Percentiles rank a stretch among this genome's conserved stretches.
These are phyloP conservation scores for Porogramme epimiltina DNA, from an alignment of 1,284 basidiomycete genomes.

Conservation along the genomic window DNA sequence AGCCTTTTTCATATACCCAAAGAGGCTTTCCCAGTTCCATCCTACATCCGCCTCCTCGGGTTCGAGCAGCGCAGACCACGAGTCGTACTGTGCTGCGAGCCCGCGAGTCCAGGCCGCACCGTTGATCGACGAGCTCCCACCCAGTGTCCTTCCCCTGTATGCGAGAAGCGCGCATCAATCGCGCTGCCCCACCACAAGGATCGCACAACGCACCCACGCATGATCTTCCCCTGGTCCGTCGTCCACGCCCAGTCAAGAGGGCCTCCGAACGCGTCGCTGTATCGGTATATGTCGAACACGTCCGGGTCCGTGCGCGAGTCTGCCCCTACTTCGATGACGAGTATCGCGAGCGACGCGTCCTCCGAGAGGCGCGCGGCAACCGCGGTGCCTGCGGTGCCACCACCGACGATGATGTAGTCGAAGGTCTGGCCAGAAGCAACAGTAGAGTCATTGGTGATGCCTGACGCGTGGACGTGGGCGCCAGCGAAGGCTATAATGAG, in stretches of 20 bases:
- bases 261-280: constrained; percentile 47
- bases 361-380: constrained; percentile 65
- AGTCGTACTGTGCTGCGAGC: constrained; percentile 58
- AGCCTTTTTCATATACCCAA: constrained; percentile 49
- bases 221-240: constrained; percentile 47
- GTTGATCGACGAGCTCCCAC: constrained; percentile 63
- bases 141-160: constrained; percentile 47
- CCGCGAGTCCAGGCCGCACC: constrained; percentile 61
- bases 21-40: constrained; percentile 61
- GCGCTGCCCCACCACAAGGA: not conserved
- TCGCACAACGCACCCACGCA: constrained; percentile 42
- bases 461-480: not conserved
- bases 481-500: not conserved
- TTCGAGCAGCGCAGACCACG: constrained; percentile 52
- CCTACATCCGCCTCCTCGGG: constrained; percentile 46
- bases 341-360: constrained; percentile 49
- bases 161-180: not conserved
- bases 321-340: constrained; percentile 61
- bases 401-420: constrained; percentile 72
- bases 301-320: constrained; percentile 48
- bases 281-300: constrained; percentile 52
- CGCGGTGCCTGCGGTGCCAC: constrained; percentile 62
- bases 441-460: constrained; percentile 9
- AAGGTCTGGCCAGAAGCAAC: constrained; percentile 38
- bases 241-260: constrained; percentile 52